These are phyloP conservation scores for Apiospora pterosperma DNA, from an alignment of 2,329 filamentous ascomycete genomes.

Conservation along the genomic window DNA sequence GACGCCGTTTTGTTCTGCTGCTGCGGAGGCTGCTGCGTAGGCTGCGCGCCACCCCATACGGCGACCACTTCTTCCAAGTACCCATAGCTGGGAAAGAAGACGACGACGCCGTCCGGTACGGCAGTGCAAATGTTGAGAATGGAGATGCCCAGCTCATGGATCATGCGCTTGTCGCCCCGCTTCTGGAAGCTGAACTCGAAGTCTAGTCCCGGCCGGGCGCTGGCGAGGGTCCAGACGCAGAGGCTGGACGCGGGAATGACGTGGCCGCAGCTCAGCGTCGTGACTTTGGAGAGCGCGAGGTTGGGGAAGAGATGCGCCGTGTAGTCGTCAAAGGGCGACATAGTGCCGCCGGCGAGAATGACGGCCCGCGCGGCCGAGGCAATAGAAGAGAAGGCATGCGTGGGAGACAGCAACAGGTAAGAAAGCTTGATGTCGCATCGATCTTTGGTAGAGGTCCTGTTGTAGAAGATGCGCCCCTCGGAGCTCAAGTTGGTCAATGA, in stretches of 20 bases:
- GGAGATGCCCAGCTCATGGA: constrained; percentile 69
- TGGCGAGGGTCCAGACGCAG: constrained; percentile 68
- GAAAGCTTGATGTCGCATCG: constrained; percentile 59
- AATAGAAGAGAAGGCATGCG: constrained; percentile 85
- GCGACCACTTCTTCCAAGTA: constrained; percentile 75
- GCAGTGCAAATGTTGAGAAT: constrained; percentile 68
- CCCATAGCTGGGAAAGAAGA: constrained; percentile 94
- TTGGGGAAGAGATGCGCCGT: constrained; percentile 81
- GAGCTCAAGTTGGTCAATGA: constrained; percentile 82
- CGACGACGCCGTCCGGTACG: constrained; percentile 85
- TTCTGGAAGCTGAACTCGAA: constrained; percentile 90
- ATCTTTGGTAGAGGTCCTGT: constrained; percentile 35
- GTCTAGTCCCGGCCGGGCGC: constrained; percentile 37
- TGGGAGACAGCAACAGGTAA: constrained; percentile 88
- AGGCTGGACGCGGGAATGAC: constrained; percentile 84
- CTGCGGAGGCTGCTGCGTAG: constrained; percentile 4
- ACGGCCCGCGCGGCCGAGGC: constrained; percentile 82
- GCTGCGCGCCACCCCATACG: constrained; percentile 50
- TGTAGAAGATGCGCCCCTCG: constrained; percentile 64
- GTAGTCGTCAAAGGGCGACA: constrained; percentile 96
- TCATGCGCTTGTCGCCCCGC: constrained; percentile 65
- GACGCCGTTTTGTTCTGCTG: constrained; percentile 4
- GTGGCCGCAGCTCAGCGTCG: constrained; percentile 87
- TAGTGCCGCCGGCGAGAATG: constrained; percentile 89
- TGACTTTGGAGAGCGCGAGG: constrained; percentile 59